phyloP scores from a whole-genome alignment of 2,329 filamentous ascomycete species.

The Colletotrichum coccodes region DNA sequence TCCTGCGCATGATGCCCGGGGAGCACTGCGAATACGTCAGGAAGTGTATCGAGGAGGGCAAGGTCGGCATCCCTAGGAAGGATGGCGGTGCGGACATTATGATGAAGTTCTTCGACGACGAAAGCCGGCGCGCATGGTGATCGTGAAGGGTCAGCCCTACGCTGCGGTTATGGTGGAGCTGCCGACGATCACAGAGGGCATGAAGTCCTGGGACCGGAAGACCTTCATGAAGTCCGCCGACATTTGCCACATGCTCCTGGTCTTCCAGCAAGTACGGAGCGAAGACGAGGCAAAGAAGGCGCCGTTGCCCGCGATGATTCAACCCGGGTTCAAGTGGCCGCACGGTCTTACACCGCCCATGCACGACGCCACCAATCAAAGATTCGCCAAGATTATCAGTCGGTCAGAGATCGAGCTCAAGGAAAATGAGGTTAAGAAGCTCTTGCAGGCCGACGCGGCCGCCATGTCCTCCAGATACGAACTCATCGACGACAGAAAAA shows the following conservation, averaged over 20 bases:
- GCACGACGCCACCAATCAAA: constrained; percentile 83
- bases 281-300: constrained; percentile 74
- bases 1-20: constrained; percentile 88
- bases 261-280: constrained; percentile 73
- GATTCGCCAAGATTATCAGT: constrained; percentile 85
- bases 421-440: constrained; percentile 79
- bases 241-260: constrained; percentile 88
- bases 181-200: constrained; percentile 87
- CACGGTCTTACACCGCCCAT: constrained; percentile 90
- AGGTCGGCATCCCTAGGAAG: constrained; percentile 72
- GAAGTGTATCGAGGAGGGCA: constrained; percentile 79
- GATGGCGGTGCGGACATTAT: constrained; percentile 80
- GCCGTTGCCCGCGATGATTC: constrained; percentile 78
- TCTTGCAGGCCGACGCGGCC: constrained; percentile 76
- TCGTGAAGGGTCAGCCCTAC: constrained; percentile 75
- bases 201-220: constrained; percentile 94
- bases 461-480: constrained; percentile 71
- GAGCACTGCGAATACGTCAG: constrained; percentile 87
- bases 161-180: constrained; percentile 85
- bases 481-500: constrained; percentile 64
- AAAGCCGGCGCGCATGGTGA: constrained; percentile 78
- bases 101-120: constrained; percentile 81
- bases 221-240: constrained; percentile 90
- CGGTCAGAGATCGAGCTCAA: constrained; percentile 88
- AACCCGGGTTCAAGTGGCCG: constrained; percentile 77